Conservation (phyloP, 768 basidiomycete genomes). For the Sarcomyxa edulis region DNA sequence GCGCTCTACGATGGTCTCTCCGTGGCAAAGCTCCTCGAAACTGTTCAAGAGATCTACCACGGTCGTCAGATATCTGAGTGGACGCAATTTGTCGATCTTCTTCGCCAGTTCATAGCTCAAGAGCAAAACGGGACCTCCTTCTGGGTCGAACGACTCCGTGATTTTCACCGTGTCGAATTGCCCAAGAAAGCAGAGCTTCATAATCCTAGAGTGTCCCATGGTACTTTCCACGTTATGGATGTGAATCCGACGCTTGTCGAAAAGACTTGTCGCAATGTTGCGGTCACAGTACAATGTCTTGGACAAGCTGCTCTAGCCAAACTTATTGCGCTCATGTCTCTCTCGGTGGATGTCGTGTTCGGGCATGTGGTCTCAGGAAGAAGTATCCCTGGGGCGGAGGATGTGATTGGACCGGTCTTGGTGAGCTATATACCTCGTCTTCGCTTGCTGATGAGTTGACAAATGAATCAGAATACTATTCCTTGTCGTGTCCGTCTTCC, state of each 20-base stretch:
- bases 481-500: slow-evolving; percentile 35
- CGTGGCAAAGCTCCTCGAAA: slow-evolving; percentile 26
- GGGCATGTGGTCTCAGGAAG: slow-evolving; percentile 43
- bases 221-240: slow-evolving; percentile 4
- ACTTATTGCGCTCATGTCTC: slow-evolving; percentile 15
- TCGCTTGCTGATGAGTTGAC: slow-evolving; percentile 3
- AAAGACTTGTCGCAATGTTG: slow-evolving; percentile 12
- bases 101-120: slow-evolving; percentile 30
- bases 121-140: slow-evolving; percentile 31
- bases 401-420: slow-evolving; percentile 41
- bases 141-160: slow-evolving; percentile 26
- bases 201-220: slow-evolving; percentile 3
- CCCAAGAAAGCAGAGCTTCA: too few relatives aligned
- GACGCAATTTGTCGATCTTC: slow-evolving; percentile 30
- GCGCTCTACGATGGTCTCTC: slow-evolving; percentile 44
- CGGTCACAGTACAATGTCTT: slow-evolving; percentile 30
- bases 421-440: slow-evolving; percentile 20
- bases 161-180: slow-evolving; percentile 15
- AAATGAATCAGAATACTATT: slow-evolving; percentile 32
- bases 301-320: slow-evolving; percentile 11
- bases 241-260: slow-evolving; percentile 11
- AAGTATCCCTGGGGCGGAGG: slow-evolving; percentile 31
- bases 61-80: slow-evolving; percentile 8
- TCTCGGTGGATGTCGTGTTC: slow-evolving; percentile 35
- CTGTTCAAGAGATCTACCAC: slow-evolving; percentile 26